Evolutionary conservation across 106 monocot species (phyloP).

Genomic region (Dendrobium catenatum): DNA sequence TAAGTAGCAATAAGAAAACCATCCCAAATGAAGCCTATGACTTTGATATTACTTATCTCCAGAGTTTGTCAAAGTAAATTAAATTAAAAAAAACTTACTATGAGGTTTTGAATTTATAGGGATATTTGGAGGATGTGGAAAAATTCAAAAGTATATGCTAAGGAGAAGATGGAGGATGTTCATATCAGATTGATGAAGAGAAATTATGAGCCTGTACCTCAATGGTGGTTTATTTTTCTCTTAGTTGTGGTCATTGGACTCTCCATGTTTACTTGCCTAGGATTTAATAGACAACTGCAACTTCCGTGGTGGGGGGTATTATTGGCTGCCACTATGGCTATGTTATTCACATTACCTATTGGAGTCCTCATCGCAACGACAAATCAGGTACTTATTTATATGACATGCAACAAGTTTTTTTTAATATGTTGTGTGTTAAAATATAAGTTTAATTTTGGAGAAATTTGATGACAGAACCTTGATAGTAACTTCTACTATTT

Average conservation of each 20-base stretch:
- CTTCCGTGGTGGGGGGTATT: slow-evolving; percentile 84
- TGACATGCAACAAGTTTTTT: too few species aligned
- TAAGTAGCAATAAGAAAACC: too few species aligned
- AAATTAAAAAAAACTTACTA: not conserved
- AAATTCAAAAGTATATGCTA: not conserved
- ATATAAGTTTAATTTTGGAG: too few species aligned
- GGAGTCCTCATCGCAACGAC: slow-evolving; percentile 73
- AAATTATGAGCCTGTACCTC: slow-evolving; percentile 41
- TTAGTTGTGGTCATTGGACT: slow-evolving; percentile 28
- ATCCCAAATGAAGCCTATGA: not conserved
- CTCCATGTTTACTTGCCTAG: slow-evolving; percentile 40
- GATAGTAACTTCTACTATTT: too few species aligned
- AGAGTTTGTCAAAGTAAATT: not conserved
- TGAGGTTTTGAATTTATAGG: not conserved
- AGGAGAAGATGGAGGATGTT: not conserved
- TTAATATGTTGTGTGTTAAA: too few species aligned
- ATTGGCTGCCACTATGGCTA: slow-evolving; percentile 47
- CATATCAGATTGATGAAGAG: not conserved
- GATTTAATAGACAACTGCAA: slow-evolving; percentile 53
- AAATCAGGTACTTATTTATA: slow-evolving; percentile 38
- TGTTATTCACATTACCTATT: slow-evolving; percentile 72
- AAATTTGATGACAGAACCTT: too few species aligned
- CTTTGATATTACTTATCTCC: not conserved
- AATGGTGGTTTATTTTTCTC: slow-evolving; percentile 68
- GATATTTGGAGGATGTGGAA: slow-evolving; percentile 7